Evolutionary conservation across 2,329 filamentous ascomycete species (phyloP).

Genomic region (Monosporascus sp.): DNA sequence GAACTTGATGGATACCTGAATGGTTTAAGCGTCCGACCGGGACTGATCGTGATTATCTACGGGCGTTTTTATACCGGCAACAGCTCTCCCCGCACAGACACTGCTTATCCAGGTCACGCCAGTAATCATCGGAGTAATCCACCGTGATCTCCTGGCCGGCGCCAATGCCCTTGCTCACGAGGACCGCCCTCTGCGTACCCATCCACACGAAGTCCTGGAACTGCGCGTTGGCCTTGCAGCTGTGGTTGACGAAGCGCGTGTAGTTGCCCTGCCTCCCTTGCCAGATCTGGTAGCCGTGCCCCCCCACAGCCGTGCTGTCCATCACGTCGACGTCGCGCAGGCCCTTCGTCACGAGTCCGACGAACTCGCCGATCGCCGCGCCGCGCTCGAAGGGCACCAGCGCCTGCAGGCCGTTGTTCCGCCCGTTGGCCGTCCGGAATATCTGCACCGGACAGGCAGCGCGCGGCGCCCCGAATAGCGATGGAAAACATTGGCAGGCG

Average conservation of each 20-base stretch:
- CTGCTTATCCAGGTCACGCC: conserved; percentile 49
- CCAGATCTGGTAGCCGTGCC: conserved; percentile 49
- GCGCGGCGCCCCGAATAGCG: conserved; percentile 42
- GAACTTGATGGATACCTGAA: too few relatives aligned
- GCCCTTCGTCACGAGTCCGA: conserved; percentile 49
- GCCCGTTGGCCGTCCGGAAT: conserved; percentile 46
- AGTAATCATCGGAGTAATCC: conserved; percentile 55
- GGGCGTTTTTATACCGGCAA: conserved; percentile 35
- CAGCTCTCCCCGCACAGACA: conserved; percentile 50
- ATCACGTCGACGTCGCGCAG: conserved; percentile 51
- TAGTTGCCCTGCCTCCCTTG: conserved; percentile 53
- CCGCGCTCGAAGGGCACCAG: conserved; percentile 46
- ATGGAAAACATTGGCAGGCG: conserved; percentile 48
- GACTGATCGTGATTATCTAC: too few relatives aligned
- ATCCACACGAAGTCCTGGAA: conserved; percentile 54
- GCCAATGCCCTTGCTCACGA: conserved; percentile 51
- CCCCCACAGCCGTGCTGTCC: conserved; percentile 35
- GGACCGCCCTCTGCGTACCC: conserved; percentile 47
- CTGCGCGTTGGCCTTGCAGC: conserved; percentile 52
- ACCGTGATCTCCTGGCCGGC: conserved; percentile 52
- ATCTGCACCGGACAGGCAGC: conserved; percentile 43
- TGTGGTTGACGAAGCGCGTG: conserved; percentile 56
- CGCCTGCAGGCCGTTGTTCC: conserved; percentile 49
- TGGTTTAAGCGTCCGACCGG: too few relatives aligned
- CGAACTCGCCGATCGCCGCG: conserved; percentile 49